phyloP scores from a whole-genome alignment of 2,329 filamentous ascomycete genomes.

The Metarhizium brunneum region DNA sequence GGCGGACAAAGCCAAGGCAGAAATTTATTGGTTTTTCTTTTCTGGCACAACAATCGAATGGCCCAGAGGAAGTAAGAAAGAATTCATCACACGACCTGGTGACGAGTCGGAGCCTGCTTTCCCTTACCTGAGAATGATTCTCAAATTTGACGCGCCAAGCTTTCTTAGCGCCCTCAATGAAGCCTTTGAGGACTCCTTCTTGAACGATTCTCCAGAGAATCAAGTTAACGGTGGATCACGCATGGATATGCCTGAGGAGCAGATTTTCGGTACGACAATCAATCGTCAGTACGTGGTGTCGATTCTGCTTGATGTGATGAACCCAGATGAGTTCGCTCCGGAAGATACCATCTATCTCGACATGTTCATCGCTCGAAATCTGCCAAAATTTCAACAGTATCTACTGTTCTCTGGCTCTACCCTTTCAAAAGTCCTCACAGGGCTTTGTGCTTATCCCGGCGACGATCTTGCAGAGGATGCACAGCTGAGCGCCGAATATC shows the following conservation, averaged over 20 bases:
- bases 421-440: constrained; percentile 68
- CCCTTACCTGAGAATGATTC: constrained; percentile 72
- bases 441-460: constrained; percentile 77
- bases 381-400: constrained; percentile 95
- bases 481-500: constrained; percentile 92
- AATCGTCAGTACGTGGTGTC: constrained; percentile 90
- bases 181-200: constrained; percentile 88
- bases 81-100: constrained; percentile 51
- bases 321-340: constrained; percentile 59
- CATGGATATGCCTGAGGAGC: constrained; percentile 51
- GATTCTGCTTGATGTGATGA: constrained; percentile 87
- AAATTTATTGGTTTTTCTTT: constrained; percentile 90
- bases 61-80: constrained; percentile 55
- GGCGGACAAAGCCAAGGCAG: constrained; percentile 69
- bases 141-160: constrained; percentile 83
- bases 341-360: constrained; percentile 90
- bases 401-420: constrained; percentile 82
- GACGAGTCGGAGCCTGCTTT: constrained; percentile 63
- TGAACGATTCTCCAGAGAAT: constrained; percentile 70
- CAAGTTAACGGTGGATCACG: constrained; percentile 41
- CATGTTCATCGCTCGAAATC: constrained; percentile 94
- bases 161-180: constrained; percentile 95
- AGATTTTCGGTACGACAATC: constrained; percentile 61
- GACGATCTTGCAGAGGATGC: constrained; percentile 81
- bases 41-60: constrained; percentile 69